Evolutionary conservation across 2,329 filamentous ascomycete species (phyloP), one percentile per base, ranked within the genome.

Genomic region (Talaromyces sp.): DNA sequence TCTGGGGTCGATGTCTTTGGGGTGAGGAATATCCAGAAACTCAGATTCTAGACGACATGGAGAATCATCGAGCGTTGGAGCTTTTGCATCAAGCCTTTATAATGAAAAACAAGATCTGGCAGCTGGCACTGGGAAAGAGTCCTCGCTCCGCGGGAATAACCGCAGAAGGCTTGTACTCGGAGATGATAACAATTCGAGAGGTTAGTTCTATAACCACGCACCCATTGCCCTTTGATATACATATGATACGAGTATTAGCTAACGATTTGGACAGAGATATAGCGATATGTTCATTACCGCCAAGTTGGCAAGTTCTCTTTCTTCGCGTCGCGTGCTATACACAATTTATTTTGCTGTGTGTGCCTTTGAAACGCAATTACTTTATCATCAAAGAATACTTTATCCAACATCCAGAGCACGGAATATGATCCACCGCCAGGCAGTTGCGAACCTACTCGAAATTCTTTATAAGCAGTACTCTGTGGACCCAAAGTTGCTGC

Each of bases 31-130:
- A 76, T 56, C 74, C 74, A 0, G 71, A 73, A n/a, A 67, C 70
- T 18, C 69, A 76, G 61, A 69, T 75, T 2, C 63, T 75, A n/a
- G 74, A 76, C 57, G 73, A 76, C 36, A 73, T 75, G 28, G 74
- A 76, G 60, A 76, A 76, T 31, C 73, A 76, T 62, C 66, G 74
- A 27, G 72, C 67, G 3, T 62, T 76, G 16, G 73, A 75, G 59
- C 61, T 76, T 16, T 52, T 75, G 5, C 73, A 76, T 51, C 56
- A 62, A 2, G 69, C 67, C 5, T 69, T 74, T 47, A 66, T 63
- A 3, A 61, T 74, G 27, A 71, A 70, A 28, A 64, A 75, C 51
- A 66, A 65, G 27, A 73, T 68, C 6, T 74, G 72, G 72, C 67
- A 67, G 28, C 62, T 70, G 6, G 64, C 73, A 6, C 53, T 70